A percentile compares a stretch with the other conserved stretches of the same genome.
phyloP scores from a whole-genome alignment of 768 basidiomycete species.

The Dentipellis fragilis region DNA sequence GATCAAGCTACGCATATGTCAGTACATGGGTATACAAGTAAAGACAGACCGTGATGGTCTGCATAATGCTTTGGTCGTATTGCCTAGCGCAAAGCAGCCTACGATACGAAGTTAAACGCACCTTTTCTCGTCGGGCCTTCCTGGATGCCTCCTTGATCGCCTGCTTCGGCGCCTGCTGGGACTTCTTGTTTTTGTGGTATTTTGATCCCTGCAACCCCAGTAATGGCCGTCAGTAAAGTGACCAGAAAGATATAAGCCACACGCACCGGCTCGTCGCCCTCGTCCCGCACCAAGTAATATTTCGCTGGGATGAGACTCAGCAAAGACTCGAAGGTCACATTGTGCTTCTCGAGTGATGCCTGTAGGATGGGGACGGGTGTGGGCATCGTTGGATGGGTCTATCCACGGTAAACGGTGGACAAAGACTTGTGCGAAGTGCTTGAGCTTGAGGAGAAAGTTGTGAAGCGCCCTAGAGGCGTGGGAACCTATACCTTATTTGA shows the following conservation, averaged over 20 bases:
- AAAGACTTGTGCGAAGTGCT: too few relatives aligned
- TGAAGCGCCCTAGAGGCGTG: too few relatives aligned
- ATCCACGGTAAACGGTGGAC: not conserved
- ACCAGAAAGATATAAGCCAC: not conserved
- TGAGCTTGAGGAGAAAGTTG: not conserved
- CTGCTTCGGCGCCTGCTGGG: constrained; percentile 66
- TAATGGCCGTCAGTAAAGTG: not conserved
- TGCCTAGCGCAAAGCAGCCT: not conserved
- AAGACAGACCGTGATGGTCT: not conserved
- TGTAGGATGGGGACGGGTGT: constrained; percentile 40
- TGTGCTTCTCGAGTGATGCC: constrained; percentile 71
- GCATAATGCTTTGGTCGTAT: too few relatives aligned
- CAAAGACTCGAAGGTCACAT: constrained; percentile 75
- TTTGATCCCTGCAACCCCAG: constrained; percentile 41
- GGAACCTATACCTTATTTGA: too few relatives aligned
- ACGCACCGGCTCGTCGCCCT: constrained; percentile 55
- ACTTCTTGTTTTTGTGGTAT: constrained; percentile 84
- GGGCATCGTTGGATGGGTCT: constrained; percentile 26
- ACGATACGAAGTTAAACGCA: constrained; percentile 18
- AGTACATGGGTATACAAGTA: not conserved
- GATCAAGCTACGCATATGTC: constrained; percentile 63
- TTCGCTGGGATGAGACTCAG: constrained; percentile 81
- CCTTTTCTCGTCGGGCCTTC: constrained; percentile 85
- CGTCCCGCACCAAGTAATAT: constrained; percentile 72
- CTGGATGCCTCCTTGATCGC: constrained; percentile 82